Percentiles rank a stretch among this genome's conserved stretches.
These are phyloP conservation scores for Podochytrium sp. DNA, from an alignment of 192 early-diverging fungal species.

Conservation along the genomic window DNA sequence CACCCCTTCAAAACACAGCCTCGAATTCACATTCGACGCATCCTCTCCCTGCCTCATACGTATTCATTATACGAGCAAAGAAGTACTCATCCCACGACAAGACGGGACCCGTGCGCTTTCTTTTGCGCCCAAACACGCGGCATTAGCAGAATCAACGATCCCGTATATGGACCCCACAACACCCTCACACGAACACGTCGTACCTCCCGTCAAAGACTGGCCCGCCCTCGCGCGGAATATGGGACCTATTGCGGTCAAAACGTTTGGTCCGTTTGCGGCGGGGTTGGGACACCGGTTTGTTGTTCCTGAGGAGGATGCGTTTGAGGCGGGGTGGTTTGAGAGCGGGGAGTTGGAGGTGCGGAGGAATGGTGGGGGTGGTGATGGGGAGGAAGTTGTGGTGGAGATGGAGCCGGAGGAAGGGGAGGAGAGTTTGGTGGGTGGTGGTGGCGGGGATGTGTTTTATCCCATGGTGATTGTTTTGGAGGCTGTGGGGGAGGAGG, in stretches of 20 bases:
- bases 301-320: slow-evolving; percentile 20
- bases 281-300: slow-evolving; percentile 9
- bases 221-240: not conserved
- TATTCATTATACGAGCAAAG: slow-evolving; percentile 16
- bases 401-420: not conserved
- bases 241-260: not conserved
- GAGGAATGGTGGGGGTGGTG: not conserved
- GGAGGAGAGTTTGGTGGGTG: too few species aligned
- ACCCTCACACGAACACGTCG: not conserved
- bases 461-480: slow-evolving; percentile 25
- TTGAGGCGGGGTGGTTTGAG: slow-evolving; percentile 12
- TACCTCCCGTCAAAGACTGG: not conserved
- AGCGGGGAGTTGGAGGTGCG: slow-evolving; percentile 10
- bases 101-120: not conserved
- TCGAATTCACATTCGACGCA: slow-evolving; percentile 30
- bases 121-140: slow-evolving; percentile 11
- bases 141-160: not conserved
- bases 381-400: not conserved
- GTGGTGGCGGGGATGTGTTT: slow-evolving; percentile 2
- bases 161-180: not conserved
- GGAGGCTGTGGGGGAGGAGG: slow-evolving; percentile 8
- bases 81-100: not conserved
- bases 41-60: slow-evolving; percentile 15
- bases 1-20: not conserved
- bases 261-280: slow-evolving; percentile 29